phyloP scores from a whole-genome alignment of 192 early-diverging fungal genomes.

The Coemansia sp. region DNA sequence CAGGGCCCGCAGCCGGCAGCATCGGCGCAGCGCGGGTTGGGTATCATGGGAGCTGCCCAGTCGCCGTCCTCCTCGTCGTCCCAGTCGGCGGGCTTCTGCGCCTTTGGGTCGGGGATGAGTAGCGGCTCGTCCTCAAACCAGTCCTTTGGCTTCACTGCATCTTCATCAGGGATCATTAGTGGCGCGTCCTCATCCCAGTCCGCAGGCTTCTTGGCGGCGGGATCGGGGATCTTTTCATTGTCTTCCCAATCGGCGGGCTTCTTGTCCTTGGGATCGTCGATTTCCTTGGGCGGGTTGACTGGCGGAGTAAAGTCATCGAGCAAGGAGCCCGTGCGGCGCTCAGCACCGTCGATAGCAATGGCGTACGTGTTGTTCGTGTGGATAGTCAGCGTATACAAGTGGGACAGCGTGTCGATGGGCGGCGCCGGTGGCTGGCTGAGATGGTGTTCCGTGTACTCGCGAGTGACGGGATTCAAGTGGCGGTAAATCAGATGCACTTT shows the following conservation, averaged over 20 bases:
- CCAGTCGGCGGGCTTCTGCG: conserved; percentile 89
- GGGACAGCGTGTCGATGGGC: conserved; percentile 65
- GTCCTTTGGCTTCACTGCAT: conserved; percentile 80
- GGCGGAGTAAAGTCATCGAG: conserved; percentile 80
- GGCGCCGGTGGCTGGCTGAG: conserved; percentile 69
- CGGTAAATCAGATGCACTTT: conserved; percentile 95
- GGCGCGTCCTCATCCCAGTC: conserved; percentile 94
- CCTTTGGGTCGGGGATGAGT: conserved; percentile 77
- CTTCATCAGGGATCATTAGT: conserved; percentile 70
- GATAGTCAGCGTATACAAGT: conserved; percentile 86
- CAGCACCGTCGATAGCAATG: conserved; percentile 74
- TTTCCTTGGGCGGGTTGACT: conserved; percentile 88
- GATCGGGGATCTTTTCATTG: conserved; percentile 80
- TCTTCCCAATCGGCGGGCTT: conserved; percentile 94
- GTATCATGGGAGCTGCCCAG: conserved; percentile 75
- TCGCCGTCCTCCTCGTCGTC: conserved; percentile 93
- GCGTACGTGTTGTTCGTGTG: conserved; percentile 81
- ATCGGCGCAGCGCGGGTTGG: conserved; percentile 82
- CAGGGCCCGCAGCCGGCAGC: conserved; percentile 79
- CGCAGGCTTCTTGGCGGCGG: conserved; percentile 71
- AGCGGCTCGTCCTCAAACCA: conserved; percentile 85
- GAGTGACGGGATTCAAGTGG: conserved; percentile 85
- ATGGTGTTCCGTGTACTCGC: conserved; percentile 86
- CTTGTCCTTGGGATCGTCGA: conserved; percentile 71
- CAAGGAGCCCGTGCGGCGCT: conserved; percentile 68